Base-by-base conservation (phyloP, 495 filamentous ascomycete genomes). In the Penicillium lividum region DNA sequence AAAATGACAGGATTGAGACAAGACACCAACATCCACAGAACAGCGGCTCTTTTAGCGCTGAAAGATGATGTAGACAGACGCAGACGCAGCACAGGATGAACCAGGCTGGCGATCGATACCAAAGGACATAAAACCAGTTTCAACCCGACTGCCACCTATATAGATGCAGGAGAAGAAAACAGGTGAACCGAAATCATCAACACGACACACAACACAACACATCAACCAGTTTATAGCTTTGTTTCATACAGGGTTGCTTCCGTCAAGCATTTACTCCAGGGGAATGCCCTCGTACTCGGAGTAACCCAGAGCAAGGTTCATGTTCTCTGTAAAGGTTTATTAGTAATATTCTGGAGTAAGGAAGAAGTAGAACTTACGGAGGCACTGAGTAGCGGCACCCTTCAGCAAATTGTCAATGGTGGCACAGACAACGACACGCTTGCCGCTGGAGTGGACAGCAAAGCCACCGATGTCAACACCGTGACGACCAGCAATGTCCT, bases 371-470 rank as follows among this genome's bases (percentile, higher is more conserved):
- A 36, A 85, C 89, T 82, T 82, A 92, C 89, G 92, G 68, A 97
- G 74, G 76, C 92, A 96, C 77, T 98, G 94, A 49, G 94, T 98
- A 7, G 92, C 92, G 40, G 94, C 94, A 40, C 94, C 94, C 84
- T 98, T 98, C 54, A 96, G 80, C 59, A 98, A 77, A 76, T 98
- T 98, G 73, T 98, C 94, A 63, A 98, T 98, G n/a, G 93, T 97
- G 22, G 89, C 93, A 70, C 92, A 96, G 51, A 98, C 85, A 51
- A 98, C 94, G 0, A 93, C 94, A 34, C 94, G 82, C 80, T 91
- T 93, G 47, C 93, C 93, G 28, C 82, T 82, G 57, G 85, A 89
- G 77, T 97, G 89, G 43, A 97, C 93, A 43, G 87, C 92, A 66
- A 98, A 97, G 27, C 93, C 92, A 58, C 94, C 94, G 73, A 98